Percentiles rank a stretch among this genome's conserved stretches.
phyloP scores from a whole-genome alignment of 352 stramenopile genomes.

The Globisporangium solare region DNA sequence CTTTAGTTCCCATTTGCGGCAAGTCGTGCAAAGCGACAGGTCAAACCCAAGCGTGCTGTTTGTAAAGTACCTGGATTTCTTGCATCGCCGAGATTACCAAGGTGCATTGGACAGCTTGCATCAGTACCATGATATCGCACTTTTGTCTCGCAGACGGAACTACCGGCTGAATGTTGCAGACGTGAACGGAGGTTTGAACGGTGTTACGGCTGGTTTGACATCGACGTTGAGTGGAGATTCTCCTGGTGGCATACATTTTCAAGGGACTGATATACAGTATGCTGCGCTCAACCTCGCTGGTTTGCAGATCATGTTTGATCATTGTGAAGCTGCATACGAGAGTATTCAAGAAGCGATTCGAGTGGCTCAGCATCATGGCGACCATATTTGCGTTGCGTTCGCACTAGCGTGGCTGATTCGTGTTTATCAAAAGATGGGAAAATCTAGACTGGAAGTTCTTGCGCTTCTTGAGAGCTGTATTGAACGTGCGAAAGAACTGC shows the following conservation, averaged over 20 bases:
- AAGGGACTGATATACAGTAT: slow-evolving; percentile 83
- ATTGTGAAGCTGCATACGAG: slow-evolving; percentile 67
- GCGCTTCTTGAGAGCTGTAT: slow-evolving; percentile 48
- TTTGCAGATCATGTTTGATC: slow-evolving; percentile 84
- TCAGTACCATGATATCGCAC: slow-evolving; percentile 91
- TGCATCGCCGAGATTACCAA: slow-evolving; percentile 80
- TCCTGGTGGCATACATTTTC: slow-evolving; percentile 34
- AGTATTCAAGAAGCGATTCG: slow-evolving; percentile 91
- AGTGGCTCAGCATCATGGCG: slow-evolving; percentile 89
- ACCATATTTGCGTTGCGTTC: slow-evolving; percentile 91
- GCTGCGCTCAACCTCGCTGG: slow-evolving; percentile 86
- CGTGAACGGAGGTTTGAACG: neutral
- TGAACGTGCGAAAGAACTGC: slow-evolving; percentile 53
- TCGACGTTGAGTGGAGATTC: too few species aligned
- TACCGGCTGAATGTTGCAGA: neutral
- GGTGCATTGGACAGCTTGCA: slow-evolving; percentile 88
- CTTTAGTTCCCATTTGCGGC: slow-evolving; percentile 1
- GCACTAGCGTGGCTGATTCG: slow-evolving; percentile 86
- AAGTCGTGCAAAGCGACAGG: slow-evolving; percentile 8
- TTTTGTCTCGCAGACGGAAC: slow-evolving; percentile 32
- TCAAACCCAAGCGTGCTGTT: slow-evolving; percentile 67
- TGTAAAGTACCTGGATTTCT: slow-evolving; percentile 80
- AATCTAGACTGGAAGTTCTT: slow-evolving; percentile 43
- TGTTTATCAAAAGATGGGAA: slow-evolving; percentile 57
- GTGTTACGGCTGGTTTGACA: slow-evolving; percentile 5